Evolutionary conservation across 2,329 filamentous ascomycete genomes (phyloP).

Genomic region (Aspergillus brasiliensis): DNA sequence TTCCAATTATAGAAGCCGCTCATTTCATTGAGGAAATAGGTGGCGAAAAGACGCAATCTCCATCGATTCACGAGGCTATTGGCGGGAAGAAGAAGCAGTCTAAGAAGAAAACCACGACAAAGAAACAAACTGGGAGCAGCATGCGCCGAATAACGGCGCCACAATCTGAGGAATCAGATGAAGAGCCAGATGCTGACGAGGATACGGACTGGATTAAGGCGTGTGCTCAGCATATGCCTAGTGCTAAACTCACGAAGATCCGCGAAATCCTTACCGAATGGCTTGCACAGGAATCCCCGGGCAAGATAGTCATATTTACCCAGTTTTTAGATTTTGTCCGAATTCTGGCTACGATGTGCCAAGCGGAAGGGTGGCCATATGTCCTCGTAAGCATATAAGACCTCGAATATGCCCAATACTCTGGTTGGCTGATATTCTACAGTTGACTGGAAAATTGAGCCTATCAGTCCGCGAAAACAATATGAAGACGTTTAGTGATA

Average conservation of each 20-base stretch:
- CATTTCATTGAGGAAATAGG: conserved; percentile 11
- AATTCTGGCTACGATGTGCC: conserved; percentile 55
- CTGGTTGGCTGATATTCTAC: not conserved
- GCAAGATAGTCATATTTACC: conserved; percentile 63
- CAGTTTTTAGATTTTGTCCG: conserved; percentile 59
- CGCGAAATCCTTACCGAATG: conserved; percentile 41
- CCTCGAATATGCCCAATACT: not conserved
- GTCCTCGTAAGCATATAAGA: conserved; percentile 10
- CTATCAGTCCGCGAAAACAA: conserved; percentile 48
- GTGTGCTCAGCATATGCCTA: conserved; percentile 32
- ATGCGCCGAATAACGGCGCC: not conserved
- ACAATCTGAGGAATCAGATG: not conserved
- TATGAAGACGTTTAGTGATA: conserved; percentile 49
- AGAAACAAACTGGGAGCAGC: not conserved
- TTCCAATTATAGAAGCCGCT: conserved; percentile 18
- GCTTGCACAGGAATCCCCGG: conserved; percentile 45
- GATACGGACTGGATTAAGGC: conserved; percentile 31
- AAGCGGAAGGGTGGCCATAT: conserved; percentile 51
- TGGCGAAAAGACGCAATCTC: not conserved
- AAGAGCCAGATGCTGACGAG: conserved; percentile 7
- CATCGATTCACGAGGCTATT: not conserved
- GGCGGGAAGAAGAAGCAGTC: not conserved
- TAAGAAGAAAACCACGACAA: not conserved
- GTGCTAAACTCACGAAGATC: conserved; percentile 44
- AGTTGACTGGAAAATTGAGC: conserved; percentile 55